Base-by-base conservation (phyloP, 2,329 filamentous ascomycete genomes). In the Alternaria sp. region DNA sequence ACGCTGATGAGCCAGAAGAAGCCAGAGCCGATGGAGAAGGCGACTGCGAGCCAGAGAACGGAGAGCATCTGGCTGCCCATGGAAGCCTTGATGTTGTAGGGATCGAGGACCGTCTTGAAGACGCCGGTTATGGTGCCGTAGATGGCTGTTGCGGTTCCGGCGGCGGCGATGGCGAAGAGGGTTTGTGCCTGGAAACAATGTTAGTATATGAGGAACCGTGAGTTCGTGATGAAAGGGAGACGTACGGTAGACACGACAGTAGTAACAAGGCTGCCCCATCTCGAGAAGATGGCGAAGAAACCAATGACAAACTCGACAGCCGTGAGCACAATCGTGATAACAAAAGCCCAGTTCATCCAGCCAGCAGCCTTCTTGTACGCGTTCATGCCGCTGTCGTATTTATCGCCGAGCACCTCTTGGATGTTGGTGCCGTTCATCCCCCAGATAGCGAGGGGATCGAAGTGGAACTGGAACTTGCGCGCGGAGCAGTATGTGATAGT, bases 1-100 rank as follows among this genome's bases (percentile, higher is more conserved):
- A 91, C 87, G 80, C 90, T 93, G 80, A 96, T 88, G 76, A 94
- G 83, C 95, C 96, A 98, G 90, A 98, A 97, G 77, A 97, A 82
- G 67, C 88, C 88, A 8, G 91, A 90, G 45, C 81, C 92, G 32
- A 96, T 77, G 65, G 91, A 90, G 77, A 96, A 93, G 26, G 88
- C 91, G 43, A 90, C 90, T 46, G 90, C 90, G 63, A 98, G 84
- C 93, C 94, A 97, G 72, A 91, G 88, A 19, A 89, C 82, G 36
- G 86, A 86, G 58, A 96, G 88, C 83, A 91, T 95, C 62, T 85
- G 83, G 28, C 79, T 87, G 82, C 93, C 91, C 77, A 96, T 82
- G 54, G 78, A 81, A 54, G 89, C 88, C 6, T 86, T 80, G 70
- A 95, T 90, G 65, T 91, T 89, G 80, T 96, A 97, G 54, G 86